Evolutionary conservation across 177 flowering plant species (phyloP), one percentile per base, ranked within the genome.

Genomic region (Vitis hybrid): DNA sequence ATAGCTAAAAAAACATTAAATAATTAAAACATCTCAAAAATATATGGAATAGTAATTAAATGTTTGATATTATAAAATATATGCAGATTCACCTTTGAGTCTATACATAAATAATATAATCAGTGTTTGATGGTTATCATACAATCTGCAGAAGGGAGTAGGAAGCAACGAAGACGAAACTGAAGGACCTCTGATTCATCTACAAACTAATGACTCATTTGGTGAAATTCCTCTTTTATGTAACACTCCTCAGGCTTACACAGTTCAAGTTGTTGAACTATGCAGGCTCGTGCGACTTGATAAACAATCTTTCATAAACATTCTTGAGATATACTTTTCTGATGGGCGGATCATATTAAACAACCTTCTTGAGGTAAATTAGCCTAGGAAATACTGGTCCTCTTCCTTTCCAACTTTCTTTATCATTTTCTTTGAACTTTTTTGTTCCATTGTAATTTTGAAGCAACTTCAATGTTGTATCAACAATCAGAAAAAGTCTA

Each of bases 161-260:
- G 78, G 77, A 51, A 77, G 60, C 21, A 85, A 81, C 68, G 83
- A 81, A 72, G 64, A 27, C 10, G 85, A 78, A 67, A 35, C 72
- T 19, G 81, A 82, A 65, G 77, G 72, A 65, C 51, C 73, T 46
- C 58, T 78, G 68, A 59, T 60, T 12, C n/a, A 2, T 19, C 76
- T 90, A 24, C 71, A 76, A 62, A 69, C 81, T 30, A 48, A 81
- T 74, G 82, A 79, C 73, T 79, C 88, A n/a, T 71, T 90, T 64
- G 91, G 90, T 2, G 95, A 88, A 73, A 64, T 87, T 56, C 87
- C 90, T 15, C 74, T 88, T 71, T 89, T 90, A 30, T 87, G 89
- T 76, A 86, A 86, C 78, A 78, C 77, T 52, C 85, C 92, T 60
- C 87, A 84, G 63, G 89, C 89, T 58, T 80, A 71, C 35, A 84